Evolutionary conservation across 805 yeast species (phyloP).

Genomic region (Monosporozyma yasuniensis): DNA sequence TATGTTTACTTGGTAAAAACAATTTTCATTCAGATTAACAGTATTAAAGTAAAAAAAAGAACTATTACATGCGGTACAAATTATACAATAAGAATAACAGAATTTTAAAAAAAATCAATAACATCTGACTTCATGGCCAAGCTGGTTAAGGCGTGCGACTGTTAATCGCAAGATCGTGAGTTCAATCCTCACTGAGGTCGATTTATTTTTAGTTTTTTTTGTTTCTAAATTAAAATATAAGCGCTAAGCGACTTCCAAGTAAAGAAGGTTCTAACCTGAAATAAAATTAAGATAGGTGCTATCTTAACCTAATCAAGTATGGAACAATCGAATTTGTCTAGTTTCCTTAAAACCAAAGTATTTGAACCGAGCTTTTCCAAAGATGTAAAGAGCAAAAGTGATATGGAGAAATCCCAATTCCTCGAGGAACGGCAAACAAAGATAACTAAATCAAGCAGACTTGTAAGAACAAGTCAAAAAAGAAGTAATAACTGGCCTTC

Average conservation of each 20-base stretch:
- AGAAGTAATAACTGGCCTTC: background rate
- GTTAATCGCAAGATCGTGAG: slow-evolving; percentile 58
- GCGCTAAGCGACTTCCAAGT: background rate
- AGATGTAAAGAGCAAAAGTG: background rate
- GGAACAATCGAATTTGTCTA: slow-evolving; percentile 2
- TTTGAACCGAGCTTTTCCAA: background rate
- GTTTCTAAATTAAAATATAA: background rate
- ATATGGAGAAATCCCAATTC: background rate
- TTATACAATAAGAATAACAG: too few species aligned
- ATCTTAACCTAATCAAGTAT: too few species aligned
- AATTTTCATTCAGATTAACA: too few species aligned
- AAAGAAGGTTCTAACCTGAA: background rate
- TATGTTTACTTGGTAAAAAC: too few species aligned
- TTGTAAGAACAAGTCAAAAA: background rate
- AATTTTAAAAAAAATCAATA: background rate
- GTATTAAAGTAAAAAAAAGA: too few species aligned
- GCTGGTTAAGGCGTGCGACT: slow-evolving; percentile 58
- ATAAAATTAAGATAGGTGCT: too few species aligned
- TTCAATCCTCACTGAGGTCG: slow-evolving; percentile 55
- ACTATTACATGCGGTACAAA: too few species aligned
- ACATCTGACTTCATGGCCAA: slow-evolving; percentile 44
- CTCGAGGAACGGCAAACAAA: background rate
- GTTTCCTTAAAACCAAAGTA: slow-evolving; percentile 1
- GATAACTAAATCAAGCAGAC: background rate
- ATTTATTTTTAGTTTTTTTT: background rate